A percentile compares a stretch with the other conserved stretches of the same genome.
Evolutionary conservation across 23 red algal species (phyloP).

Genomic region (Agarophyton chilense): DNA sequence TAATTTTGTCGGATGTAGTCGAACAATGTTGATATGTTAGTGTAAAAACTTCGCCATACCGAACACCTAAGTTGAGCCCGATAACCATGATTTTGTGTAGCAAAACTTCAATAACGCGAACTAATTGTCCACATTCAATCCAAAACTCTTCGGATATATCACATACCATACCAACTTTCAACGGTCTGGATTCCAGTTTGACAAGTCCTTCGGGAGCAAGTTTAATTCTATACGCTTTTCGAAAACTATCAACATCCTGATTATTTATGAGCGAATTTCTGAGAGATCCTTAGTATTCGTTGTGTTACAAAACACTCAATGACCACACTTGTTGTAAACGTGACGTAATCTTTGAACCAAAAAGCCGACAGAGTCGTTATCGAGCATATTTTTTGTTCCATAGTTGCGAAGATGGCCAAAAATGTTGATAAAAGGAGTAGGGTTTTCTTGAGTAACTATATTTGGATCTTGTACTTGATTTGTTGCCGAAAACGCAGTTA

Average conservation of each 20-base stretch:
- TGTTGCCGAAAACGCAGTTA: neutral
- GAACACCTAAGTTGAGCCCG: slow-evolving; percentile 26
- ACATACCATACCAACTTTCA: neutral
- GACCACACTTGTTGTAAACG: neutral
- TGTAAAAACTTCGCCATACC: slow-evolving; percentile 15
- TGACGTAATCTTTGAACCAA: neutral
- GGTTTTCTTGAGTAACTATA: neutral
- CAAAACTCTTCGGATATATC: slow-evolving; percentile 20
- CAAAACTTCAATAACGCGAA: neutral
- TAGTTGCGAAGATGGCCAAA: slow-evolving; percentile 15
- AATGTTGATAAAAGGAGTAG: neutral
- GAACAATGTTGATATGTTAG: neutral
- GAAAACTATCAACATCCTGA: neutral
- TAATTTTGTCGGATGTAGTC: neutral
- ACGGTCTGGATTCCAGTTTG: neutral
- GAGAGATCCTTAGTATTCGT: neutral
- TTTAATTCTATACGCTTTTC: neutral
- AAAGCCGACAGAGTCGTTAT: neutral
- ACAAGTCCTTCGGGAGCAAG: neutral
- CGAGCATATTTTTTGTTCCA: neutral
- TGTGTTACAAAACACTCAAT: neutral
- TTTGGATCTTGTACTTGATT: neutral
- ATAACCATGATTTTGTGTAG: slow-evolving; percentile 7
- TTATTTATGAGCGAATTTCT: slow-evolving; percentile 17
- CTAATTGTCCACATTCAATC: neutral